A percentile compares a stretch with the other conserved stretches of the same genome.
phyloP scores from a whole-genome alignment of 1,139 yeast species.

The Debaryomyces sp. region DNA sequence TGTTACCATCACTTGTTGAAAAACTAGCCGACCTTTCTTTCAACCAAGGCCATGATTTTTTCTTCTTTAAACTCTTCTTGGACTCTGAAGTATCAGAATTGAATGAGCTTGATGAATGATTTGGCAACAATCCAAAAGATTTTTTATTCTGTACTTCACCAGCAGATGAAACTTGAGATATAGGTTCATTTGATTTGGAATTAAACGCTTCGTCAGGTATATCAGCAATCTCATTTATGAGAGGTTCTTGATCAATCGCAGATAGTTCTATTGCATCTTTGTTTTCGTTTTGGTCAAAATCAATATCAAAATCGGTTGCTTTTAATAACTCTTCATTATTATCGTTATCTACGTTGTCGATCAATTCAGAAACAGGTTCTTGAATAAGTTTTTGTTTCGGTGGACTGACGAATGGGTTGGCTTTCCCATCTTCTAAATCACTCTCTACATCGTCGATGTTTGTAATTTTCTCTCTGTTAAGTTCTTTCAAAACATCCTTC shows the following conservation, averaged over 20 bases:
- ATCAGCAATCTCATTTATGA: background rate
- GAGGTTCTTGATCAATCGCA: background rate
- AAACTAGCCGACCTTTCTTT: conserved; percentile 38
- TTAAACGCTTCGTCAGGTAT: background rate
- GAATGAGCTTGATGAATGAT: conserved; percentile 11
- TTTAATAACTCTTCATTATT: background rate
- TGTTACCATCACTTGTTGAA: conserved; percentile 26
- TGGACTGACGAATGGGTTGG: background rate
- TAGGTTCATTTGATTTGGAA: background rate
- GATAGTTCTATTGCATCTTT: background rate
- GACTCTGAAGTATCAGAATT: conserved; percentile 4
- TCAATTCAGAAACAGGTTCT: background rate
- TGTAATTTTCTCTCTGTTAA: background rate
- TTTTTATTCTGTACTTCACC: conserved; percentile 21
- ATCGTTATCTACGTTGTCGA: background rate
- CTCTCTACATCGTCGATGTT: background rate
- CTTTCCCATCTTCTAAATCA: background rate
- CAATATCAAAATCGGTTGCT: background rate
- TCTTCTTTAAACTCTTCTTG: conserved; percentile 27
- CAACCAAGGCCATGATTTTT: conserved; percentile 46
- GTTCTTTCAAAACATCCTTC: conserved; percentile 13
- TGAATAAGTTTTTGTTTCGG: background rate
- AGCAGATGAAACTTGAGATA: background rate
- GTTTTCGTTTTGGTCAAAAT: background rate
- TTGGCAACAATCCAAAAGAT: conserved; percentile 26